phyloP scores from a whole-genome alignment of 164 flowering plant species.

The Vitis labrusca region DNA sequence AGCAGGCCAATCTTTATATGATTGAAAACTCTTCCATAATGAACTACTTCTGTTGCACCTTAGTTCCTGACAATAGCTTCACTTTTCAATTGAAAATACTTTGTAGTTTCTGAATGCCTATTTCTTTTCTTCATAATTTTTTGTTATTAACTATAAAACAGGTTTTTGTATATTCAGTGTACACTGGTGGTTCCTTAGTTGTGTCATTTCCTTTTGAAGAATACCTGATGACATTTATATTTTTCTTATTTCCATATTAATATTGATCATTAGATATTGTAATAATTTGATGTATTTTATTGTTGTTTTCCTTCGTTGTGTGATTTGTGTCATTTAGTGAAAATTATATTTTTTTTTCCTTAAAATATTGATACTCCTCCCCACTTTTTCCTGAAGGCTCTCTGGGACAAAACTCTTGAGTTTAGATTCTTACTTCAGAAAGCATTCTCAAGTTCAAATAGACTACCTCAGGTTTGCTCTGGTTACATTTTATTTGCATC shows the following conservation, averaged over 20 bases:
- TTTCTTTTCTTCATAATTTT: not conserved
- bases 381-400: slow-evolving; percentile 46
- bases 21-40: no score
- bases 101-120: not conserved
- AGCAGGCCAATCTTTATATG: no score
- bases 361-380: not conserved
- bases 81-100: not conserved
- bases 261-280: no score
- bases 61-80: not conserved
- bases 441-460: slow-evolving; percentile 70
- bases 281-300: not conserved
- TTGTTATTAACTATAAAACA: not conserved
- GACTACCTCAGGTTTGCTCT: slow-evolving; percentile 71
- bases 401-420: slow-evolving; percentile 90
- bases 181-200: no score
- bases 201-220: no score
- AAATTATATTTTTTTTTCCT: not conserved
- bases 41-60: not conserved
- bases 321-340: not conserved
- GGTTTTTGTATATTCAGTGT: not conserved
- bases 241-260: no score
- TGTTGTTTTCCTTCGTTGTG: not conserved
- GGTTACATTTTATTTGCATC: not conserved
- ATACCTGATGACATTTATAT: no score
- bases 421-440: slow-evolving; percentile 84